These are phyloP conservation scores for Exophiala mesophila DNA, from an alignment of 2,329 filamentous ascomycete genomes.

Conservation along the genomic window DNA sequence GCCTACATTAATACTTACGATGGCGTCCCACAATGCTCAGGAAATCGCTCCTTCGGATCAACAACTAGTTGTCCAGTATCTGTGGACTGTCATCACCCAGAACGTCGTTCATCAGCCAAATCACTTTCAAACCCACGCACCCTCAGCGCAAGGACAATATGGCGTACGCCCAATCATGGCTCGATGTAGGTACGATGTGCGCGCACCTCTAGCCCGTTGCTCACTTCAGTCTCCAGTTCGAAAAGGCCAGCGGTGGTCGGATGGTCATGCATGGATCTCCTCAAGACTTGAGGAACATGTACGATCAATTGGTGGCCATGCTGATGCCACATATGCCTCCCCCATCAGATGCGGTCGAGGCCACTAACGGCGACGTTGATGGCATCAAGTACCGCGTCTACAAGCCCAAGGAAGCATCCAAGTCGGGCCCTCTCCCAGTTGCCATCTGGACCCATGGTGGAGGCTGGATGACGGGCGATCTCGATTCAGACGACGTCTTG, in stretches of 20 bases:
- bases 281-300: constrained; percentile 19
- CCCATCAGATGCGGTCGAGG: constrained; percentile 22
- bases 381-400: constrained; percentile 24
- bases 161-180: constrained; percentile 23
- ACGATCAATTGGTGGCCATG: constrained; percentile 18
- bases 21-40: no score
- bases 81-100: no score
- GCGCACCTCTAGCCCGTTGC: no score
- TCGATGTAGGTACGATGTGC: constrained; percentile 20
- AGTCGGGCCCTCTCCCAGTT: constrained; percentile 22
- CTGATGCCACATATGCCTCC: constrained; percentile 18
- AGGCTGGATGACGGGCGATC: constrained; percentile 32
- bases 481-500: constrained; percentile 35
- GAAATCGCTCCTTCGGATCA: no score
- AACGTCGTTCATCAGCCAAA: no score
- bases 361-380: constrained; percentile 22
- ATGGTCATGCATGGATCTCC: constrained; percentile 18
- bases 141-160: constrained; percentile 11
- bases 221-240: constrained; percentile 12
- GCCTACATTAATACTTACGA: no score
- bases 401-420: constrained; percentile 20
- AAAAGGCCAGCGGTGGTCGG: constrained; percentile 21
- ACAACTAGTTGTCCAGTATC: no score
- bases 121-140: no score
- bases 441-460: constrained; percentile 25